Conservation (phyloP, 2,329 filamentous ascomycete species). For the Samsoniella hepiali region DNA sequence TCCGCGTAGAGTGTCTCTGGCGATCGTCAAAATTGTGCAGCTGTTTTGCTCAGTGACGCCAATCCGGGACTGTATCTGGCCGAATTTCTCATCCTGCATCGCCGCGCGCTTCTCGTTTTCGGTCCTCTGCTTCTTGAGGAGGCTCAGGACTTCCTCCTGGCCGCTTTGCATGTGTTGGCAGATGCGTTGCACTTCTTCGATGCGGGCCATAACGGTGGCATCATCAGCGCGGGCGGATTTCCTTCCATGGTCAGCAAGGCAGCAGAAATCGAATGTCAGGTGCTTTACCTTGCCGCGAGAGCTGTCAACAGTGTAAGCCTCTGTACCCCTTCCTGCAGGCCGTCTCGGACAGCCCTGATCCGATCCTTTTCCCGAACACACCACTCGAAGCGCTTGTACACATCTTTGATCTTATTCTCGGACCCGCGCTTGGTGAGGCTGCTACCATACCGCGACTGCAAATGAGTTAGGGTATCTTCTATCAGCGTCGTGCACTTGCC, state of each 20-base stretch:
- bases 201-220: neutral
- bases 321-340: neutral
- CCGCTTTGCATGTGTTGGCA: neutral
- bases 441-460: constrained; percentile 1
- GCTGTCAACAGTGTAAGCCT: neutral
- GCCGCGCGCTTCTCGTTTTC: neutral
- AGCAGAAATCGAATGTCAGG: neutral
- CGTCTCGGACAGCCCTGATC: neutral
- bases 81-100: neutral
- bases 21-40: neutral
- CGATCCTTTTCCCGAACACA: neutral
- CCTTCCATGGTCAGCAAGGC: neutral
- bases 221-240: neutral
- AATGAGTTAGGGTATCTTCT: constrained; percentile 3
- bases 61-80: neutral
- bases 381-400: neutral
- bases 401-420: neutral
- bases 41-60: neutral
- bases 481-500: neutral
- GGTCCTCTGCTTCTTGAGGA: neutral
- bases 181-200: neutral
- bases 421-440: neutral
- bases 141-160: neutral
- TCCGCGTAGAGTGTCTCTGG: neutral
- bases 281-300: neutral